Base-by-base conservation (phyloP, 2,329 filamentous ascomycete species). In the Aspergillus proliferans region DNA sequence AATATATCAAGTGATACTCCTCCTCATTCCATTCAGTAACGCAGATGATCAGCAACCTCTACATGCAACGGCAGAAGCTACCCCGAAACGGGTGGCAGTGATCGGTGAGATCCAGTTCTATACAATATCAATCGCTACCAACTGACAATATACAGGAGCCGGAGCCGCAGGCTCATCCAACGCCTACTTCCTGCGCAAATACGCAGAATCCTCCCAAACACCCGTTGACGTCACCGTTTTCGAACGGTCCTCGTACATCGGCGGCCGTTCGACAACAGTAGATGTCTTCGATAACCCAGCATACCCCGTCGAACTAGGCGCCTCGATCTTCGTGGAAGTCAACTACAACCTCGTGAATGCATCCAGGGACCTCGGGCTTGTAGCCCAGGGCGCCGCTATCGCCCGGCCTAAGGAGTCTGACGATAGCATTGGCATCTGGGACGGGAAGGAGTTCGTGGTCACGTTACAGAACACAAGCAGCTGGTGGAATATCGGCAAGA, bases 81-180 rank as follows among this genome's bases (percentile, higher is more conserved):
- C 52, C 15, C 54, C 62, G 1, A 69, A 64, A 44, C 57, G 61
- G 46, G 63, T 70, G 15, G 67, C 67, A 48, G 52, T 70, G 41
- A 65, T 70, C 45, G 67, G 67, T 69, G 58, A 44, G 57, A 43
- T 22, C 28, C 34, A n/a, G 15, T 22, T 28, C 30, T 41, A 48
- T 36, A 55, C 28, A 19, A 22, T 8, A 12, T 4, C 15, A 40
- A 19, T 1, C 33, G 43, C n/a, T n/a, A 30, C 7, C 18, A 30
- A 39, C 44, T 55, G 38, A 58, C 47, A 19, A 19, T 24, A 7
- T 33, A 33, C 54, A 95, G 92, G 93, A 53, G 92, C 92, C 58
- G 93, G 93, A 43, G 85, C 93, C 40, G 92, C 83, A 26, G 93
- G 93, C 26, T 83, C 93, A 4, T 95, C 91, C 2, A 76, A 90